These are phyloP conservation scores for Paramyrothecium roridum DNA, from an alignment of 2,329 filamentous ascomycete genomes.

Conservation along the genomic window DNA sequence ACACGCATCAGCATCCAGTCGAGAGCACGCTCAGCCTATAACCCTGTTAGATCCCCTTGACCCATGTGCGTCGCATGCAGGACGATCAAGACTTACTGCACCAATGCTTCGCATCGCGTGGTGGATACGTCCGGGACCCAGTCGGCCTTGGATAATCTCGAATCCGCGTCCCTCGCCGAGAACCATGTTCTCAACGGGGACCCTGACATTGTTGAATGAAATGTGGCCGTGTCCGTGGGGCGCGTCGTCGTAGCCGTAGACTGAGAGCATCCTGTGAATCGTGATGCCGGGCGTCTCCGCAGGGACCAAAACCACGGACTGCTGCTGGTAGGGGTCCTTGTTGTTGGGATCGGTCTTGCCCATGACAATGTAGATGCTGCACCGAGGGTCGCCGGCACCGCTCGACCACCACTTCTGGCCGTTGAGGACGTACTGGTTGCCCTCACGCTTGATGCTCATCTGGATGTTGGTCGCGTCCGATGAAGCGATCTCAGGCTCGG, in stretches of 20 bases:
- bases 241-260: slow-evolving; percentile 97
- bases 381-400: slow-evolving; percentile 88
- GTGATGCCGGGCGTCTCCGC: slow-evolving; percentile 78
- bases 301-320: slow-evolving; percentile 89
- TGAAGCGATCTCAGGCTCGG: slow-evolving; percentile 82
- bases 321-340: slow-evolving; percentile 78
- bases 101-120: slow-evolving; percentile 96
- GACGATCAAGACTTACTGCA: slow-evolving; percentile 48
- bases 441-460: slow-evolving; percentile 77
- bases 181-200: slow-evolving; percentile 79
- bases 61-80: not conserved
- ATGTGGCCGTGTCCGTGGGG: slow-evolving; percentile 96
- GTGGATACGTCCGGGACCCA: slow-evolving; percentile 94
- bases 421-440: slow-evolving; percentile 87
- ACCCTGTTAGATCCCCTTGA: not conserved
- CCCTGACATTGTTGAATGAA: slow-evolving; percentile 82
- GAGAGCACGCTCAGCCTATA: slow-evolving; percentile 76
- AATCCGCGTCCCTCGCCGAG: slow-evolving; percentile 93
- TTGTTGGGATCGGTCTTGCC: slow-evolving; percentile 82
- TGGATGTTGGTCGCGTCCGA: slow-evolving; percentile 93
- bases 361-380: slow-evolving; percentile 94
- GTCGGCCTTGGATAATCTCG: slow-evolving; percentile 95
- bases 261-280: slow-evolving; percentile 89
- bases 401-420: slow-evolving; percentile 99
- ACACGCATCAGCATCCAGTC: slow-evolving; percentile 94